Percentiles rank a stretch among this genome's conserved stretches.
Evolutionary conservation across 2,329 filamentous ascomycete genomes (phyloP).

Genomic region (Talaromyces piceae): DNA sequence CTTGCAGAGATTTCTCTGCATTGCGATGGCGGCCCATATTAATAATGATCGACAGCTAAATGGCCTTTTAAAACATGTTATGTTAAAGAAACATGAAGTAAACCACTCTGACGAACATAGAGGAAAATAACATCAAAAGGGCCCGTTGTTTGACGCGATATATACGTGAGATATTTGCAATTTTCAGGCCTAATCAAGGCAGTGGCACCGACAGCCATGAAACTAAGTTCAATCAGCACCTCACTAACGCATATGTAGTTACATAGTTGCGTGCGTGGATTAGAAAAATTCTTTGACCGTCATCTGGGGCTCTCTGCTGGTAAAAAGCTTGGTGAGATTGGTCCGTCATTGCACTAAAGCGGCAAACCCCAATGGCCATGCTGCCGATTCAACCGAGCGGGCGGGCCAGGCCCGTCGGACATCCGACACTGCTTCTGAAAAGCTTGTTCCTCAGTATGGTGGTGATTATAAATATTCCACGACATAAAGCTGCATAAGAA

Average conservation of each 20-base stretch:
- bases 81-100: too few relatives aligned
- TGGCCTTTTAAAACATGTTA: too few relatives aligned
- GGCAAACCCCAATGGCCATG: background rate
- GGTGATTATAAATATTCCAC: background rate
- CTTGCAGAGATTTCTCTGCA: conserved; percentile 43
- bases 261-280: background rate
- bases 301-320: background rate
- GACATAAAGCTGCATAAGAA: too few relatives aligned
- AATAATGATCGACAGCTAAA: background rate
- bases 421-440: background rate
- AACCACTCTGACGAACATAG: too few relatives aligned
- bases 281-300: background rate
- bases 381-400: conserved; percentile 2
- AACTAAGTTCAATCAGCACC: background rate
- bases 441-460: background rate
- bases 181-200: background rate
- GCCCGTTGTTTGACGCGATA: background rate
- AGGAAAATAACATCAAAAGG: background rate
- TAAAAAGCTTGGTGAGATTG: background rate
- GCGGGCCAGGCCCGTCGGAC: background rate
- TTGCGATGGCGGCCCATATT: conserved; percentile 20
- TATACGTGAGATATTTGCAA: background rate
- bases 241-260: background rate
- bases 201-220: background rate
- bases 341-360: background rate